Percentiles rank a stretch among this genome's conserved stretches.
phyloP scores from a whole-genome alignment of 345 rosid species.

The Excoecaria agallocha region DNA sequence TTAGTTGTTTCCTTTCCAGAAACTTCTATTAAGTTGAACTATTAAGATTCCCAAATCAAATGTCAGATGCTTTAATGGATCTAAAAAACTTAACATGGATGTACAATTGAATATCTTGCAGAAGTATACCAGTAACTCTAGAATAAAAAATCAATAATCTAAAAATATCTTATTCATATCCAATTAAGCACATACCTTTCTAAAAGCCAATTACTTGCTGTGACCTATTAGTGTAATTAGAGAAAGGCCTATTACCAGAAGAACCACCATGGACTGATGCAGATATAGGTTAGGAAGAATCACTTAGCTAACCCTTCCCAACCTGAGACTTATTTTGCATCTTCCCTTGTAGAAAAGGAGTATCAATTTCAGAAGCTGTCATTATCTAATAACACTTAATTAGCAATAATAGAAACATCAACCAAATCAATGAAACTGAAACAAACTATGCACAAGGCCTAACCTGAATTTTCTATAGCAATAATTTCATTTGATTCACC shows the following conservation, averaged over 20 bases:
- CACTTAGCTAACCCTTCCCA: conserved; percentile 47
- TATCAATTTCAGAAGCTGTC: conserved; percentile 40
- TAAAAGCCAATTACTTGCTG: conserved; percentile 59
- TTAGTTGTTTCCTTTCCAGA: neutral
- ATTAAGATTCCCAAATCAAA: neutral
- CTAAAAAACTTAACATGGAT: neutral
- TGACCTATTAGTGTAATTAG: conserved; percentile 66
- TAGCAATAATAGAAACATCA: conserved; percentile 11
- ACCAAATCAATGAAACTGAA: conserved; percentile 15
- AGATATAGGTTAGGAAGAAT: conserved; percentile 50
- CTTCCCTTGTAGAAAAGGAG: conserved; percentile 46
- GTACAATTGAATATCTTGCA: neutral
- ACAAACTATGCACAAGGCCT: conserved; percentile 16
- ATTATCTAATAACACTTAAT: conserved; percentile 20
- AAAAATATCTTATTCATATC: neutral
- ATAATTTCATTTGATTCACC: conserved; percentile 40
- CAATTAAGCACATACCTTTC: conserved; percentile 47
- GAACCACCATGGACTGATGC: conserved; percentile 52
- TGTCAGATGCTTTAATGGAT: neutral
- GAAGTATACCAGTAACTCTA: neutral
- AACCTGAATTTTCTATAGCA: conserved; percentile 51
- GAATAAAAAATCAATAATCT: neutral
- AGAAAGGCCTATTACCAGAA: conserved; percentile 66
- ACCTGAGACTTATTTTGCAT: conserved; percentile 47
- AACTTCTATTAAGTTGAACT: neutral